Evolutionary conservation across 306 rosid species (phyloP), one percentile per base, ranked within the genome.

Genomic region (Prunus armeniaca): DNA sequence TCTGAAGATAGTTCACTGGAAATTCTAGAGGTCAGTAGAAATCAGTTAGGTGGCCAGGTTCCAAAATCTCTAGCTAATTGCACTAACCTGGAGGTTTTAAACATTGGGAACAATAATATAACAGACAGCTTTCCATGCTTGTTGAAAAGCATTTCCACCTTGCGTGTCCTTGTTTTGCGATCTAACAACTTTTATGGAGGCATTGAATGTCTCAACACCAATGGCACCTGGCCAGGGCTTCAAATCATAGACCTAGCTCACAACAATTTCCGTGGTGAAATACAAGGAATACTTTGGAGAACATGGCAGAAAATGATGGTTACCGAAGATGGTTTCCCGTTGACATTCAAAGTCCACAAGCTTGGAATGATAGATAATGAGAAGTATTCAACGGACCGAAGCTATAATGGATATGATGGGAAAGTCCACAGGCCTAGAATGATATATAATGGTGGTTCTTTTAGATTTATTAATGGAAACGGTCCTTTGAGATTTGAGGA

Each of bases 91-190:
- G 52, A 79, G 74, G 68, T 76, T 50, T 9, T 85, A n/a, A 34
- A 82, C 50, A 67, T 85, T 2, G 84, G 84, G 3, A 76, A 73
- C 32, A 82, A 85, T 65, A 4, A 2, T 18, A 19, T 85, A 4
- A 0, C 0, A 1, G 86, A 68, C 27, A 0, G 4, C 0, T 85
- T 79, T 20, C 88, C 86, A 0, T 72, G 69, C 56, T 47, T 34
- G 38, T 63, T 85, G 57, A 69, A 50, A 55, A 50, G 5, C 18
- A 79, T 79, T 4, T 72, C 84, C 68, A 15, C 25, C 12, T 47
- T 85, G 80, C 61, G 70, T 34, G 41, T 34, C 41, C 41, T 34
- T 6, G 8, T 34, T 34, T 34, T 34, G 8, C 7, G 0, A 8
- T 78, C 75, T 4, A 84, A 81, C 13, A 1, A 61, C 0, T 82